Conservation (phyloP, 163 green algal species). For the Trebouxia gelatinosa region DNA sequence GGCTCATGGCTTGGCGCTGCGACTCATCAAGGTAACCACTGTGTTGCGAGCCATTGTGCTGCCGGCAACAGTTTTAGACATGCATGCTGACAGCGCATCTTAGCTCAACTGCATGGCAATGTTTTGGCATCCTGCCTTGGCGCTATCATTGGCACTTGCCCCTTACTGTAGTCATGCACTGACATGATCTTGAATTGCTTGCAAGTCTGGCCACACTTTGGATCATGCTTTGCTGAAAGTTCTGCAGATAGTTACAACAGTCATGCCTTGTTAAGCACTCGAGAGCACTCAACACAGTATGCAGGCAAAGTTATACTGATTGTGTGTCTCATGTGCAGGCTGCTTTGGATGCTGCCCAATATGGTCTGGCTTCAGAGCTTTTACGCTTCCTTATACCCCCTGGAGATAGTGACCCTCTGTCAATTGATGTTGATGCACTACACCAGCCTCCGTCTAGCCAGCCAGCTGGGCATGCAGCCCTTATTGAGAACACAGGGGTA, state of each 20-base stretch:
- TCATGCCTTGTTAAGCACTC: background rate
- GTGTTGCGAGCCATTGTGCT: background rate
- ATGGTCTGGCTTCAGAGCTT: constrained; percentile 74
- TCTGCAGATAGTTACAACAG: background rate
- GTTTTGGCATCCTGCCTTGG: background rate
- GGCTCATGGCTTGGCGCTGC: constrained; percentile 65
- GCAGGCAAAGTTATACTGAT: background rate
- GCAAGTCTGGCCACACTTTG: too few relatives aligned
- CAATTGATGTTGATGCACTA: too few relatives aligned
- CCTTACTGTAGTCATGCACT: too few relatives aligned
- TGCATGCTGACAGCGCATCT: constrained; percentile 62
- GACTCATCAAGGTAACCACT: constrained; percentile 45
- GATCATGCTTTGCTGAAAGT: constrained; percentile 4
- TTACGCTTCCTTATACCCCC: constrained; percentile 79
- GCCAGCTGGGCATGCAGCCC: background rate
- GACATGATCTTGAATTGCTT: too few relatives aligned
- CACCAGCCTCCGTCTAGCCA: background rate
- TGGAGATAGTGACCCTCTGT: constrained; percentile 42
- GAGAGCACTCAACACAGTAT: background rate
- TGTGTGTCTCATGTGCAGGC: constrained; percentile 31
- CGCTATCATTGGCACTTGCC: too few relatives aligned
- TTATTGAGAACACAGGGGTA: background rate
- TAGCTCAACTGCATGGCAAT: background rate
- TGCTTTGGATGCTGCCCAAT: constrained; percentile 59
- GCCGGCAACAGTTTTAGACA: background rate